Evolutionary conservation across 495 filamentous ascomycete genomes (phyloP).

Genomic region (Hyaloscypha variabilis): DNA sequence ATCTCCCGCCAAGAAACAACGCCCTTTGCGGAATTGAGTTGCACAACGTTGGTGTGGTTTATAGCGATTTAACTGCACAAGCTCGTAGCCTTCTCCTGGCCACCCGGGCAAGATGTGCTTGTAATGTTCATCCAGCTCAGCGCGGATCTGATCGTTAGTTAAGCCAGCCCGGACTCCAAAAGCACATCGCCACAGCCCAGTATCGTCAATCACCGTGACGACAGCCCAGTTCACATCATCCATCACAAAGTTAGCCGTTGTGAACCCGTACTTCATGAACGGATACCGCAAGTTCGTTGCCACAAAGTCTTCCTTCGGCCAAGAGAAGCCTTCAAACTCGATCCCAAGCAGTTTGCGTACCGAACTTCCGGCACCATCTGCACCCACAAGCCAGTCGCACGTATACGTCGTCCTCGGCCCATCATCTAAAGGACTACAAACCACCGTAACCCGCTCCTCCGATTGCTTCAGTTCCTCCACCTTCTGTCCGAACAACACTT

Average conservation of each 20-base stretch:
- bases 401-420: not conserved
- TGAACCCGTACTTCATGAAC: not conserved
- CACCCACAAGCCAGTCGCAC: not conserved
- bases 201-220: conserved; percentile 1
- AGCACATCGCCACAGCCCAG: not conserved
- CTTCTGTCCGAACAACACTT: not conserved
- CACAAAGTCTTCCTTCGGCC: conserved; percentile 1
- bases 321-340: not conserved
- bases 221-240: conserved; percentile 3
- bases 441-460: not conserved
- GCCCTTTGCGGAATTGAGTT: conserved; percentile 7
- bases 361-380: not conserved
- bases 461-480: not conserved
- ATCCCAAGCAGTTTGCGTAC: conserved; percentile 3
- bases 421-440: not conserved
- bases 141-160: not conserved
- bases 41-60: conserved; percentile 8
- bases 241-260: conserved; percentile 1
- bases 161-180: not conserved
- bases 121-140: conserved; percentile 6
- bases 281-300: conserved; percentile 3
- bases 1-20: not conserved
- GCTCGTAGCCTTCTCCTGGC: conserved; percentile 4
- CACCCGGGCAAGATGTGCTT: conserved; percentile 1
- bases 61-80: not conserved